Evolutionary conservation across 140 eudicot species (phyloP).

Genomic region (Flaveria floridana): DNA sequence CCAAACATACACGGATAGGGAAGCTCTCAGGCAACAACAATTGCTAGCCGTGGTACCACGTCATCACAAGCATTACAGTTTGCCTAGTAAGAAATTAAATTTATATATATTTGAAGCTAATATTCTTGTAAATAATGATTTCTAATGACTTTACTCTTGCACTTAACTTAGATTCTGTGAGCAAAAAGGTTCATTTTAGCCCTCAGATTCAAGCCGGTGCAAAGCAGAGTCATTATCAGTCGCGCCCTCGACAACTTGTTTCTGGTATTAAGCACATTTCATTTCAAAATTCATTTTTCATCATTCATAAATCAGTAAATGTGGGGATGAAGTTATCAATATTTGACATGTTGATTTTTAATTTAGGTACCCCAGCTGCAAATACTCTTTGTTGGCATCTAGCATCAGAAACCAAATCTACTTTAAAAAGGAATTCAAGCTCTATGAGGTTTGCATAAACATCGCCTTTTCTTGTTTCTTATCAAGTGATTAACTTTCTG

Average conservation of each 20-base stretch:
- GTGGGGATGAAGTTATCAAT: slow-evolving; percentile 9
- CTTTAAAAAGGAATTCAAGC: slow-evolving; percentile 54
- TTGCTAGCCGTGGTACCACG: slow-evolving; percentile 78
- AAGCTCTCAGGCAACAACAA: slow-evolving; percentile 96
- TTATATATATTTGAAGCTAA: not conserved
- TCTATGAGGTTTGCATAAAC: slow-evolving; percentile 47
- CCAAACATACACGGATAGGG: slow-evolving; percentile 84
- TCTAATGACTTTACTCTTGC: not conserved
- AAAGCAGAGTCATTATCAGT: slow-evolving; percentile 51
- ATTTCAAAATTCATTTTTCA: not conserved
- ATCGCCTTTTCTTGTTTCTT: slow-evolving; percentile 2
- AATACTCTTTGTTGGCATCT: slow-evolving; percentile 95
- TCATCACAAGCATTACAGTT: slow-evolving; percentile 90
- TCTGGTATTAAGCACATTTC: slow-evolving; percentile 48
- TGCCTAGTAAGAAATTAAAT: slow-evolving; percentile 72
- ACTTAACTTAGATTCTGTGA: slow-evolving; percentile 58
- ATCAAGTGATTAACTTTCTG: not conserved
- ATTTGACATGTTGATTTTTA: slow-evolving; percentile 16
- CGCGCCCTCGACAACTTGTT: slow-evolving; percentile 60
- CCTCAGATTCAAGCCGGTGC: slow-evolving; percentile 62
- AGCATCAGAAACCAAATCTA: slow-evolving; percentile 77
- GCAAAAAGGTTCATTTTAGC: slow-evolving; percentile 91
- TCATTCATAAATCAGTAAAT: not conserved
- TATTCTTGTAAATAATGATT: not conserved
- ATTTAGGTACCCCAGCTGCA: slow-evolving; percentile 71